These are phyloP conservation scores for Fonsecaea nubica DNA, from an alignment of 2,329 filamentous ascomycete genomes.

Conservation along the genomic window DNA sequence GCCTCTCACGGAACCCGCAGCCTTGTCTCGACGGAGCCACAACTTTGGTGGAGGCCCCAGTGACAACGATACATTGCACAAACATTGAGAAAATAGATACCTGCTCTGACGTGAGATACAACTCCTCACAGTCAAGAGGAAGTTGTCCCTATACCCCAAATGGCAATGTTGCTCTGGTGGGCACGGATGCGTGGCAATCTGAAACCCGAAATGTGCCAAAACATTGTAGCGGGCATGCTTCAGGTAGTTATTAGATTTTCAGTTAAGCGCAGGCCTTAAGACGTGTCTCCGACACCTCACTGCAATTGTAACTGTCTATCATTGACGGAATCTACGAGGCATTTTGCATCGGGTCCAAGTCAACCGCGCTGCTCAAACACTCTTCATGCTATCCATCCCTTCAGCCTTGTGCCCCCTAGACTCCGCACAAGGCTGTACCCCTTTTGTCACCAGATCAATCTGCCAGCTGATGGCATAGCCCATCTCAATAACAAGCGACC, in stretches of 20 bases:
- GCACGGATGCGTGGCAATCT: background rate
- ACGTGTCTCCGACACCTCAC: background rate
- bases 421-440: background rate
- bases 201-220: constrained; percentile 1
- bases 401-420: background rate
- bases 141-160: background rate
- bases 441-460: background rate
- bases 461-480: background rate
- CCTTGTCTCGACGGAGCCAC: no score
- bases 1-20: no score
- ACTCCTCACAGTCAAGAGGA: background rate
- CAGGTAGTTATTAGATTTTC: background rate
- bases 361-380: background rate
- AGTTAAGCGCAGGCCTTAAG: background rate
- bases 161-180: background rate
- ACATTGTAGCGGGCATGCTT: background rate
- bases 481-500: background rate
- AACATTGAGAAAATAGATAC: no score
- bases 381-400: background rate
- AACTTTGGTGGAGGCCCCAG: no score
- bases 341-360: background rate
- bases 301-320: background rate
- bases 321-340: no score
- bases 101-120: no score
- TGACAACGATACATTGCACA: no score